Conservation (phyloP, 306 rosid genomes). For the Vigna angularis region DNA sequence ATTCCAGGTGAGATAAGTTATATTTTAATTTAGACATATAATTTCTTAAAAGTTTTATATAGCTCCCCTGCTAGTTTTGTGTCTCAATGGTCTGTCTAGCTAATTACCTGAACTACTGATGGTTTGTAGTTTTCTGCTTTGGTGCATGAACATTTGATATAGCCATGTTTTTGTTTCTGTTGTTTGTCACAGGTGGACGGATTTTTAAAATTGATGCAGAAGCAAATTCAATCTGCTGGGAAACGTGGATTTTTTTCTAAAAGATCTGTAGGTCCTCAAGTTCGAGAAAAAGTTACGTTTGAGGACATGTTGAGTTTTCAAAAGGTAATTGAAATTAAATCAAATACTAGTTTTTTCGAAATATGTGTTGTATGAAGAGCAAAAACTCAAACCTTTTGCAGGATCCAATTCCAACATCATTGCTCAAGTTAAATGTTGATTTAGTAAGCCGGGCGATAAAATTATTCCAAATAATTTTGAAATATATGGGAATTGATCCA, state of each 20-base stretch:
- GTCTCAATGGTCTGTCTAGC: conserved; percentile 26
- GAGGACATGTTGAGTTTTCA: conserved; percentile 98
- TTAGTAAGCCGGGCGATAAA: conserved; percentile 86
- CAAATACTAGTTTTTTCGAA: conserved; percentile 4
- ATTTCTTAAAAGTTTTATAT: not conserved
- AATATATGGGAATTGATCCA: conserved; percentile 89
- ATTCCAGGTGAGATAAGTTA: conserved; percentile 69
- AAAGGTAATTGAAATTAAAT: conserved; percentile 60
- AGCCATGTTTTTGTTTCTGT: conserved; percentile 6
- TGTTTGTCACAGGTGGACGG: conserved; percentile 78
- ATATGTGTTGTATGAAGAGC: conserved; percentile 7
- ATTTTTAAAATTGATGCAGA: conserved; percentile 87
- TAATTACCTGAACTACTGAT: conserved; percentile 13
- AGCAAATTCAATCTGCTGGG: conserved; percentile 94
- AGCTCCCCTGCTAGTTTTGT: not conserved
- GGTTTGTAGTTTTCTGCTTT: conserved; percentile 26
- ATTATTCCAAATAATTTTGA: conserved; percentile 84
- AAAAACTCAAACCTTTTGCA: conserved; percentile 43
- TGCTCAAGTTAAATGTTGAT: conserved; percentile 83
- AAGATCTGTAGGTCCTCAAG: conserved; percentile 79
- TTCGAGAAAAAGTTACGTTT: conserved; percentile 78
- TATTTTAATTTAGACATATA: conserved; percentile 13
- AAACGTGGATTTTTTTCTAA: conserved; percentile 92
- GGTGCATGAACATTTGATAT: conserved; percentile 22
- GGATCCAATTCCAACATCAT: conserved; percentile 91